A percentile compares a stretch with the other conserved stretches of the same genome.
phyloP scores from a whole-genome alignment of 805 yeast species.

The Wickerhamomyces pijperi region DNA sequence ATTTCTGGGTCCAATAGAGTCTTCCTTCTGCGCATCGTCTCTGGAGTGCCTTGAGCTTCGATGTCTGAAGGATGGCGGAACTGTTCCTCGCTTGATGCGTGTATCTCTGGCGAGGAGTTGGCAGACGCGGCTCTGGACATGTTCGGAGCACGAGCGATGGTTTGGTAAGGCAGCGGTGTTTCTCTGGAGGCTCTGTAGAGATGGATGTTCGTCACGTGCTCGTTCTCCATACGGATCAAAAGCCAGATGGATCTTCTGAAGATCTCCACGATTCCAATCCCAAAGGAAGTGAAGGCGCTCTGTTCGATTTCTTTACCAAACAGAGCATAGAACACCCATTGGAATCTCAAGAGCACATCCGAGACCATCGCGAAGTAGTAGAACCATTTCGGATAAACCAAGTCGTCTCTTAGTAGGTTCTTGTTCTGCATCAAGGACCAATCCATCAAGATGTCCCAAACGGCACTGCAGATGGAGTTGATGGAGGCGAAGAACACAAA shows the following conservation, averaged over 20 bases:
- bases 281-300: slow-evolving; percentile 77
- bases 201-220: slow-evolving; percentile 84
- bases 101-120: not conserved
- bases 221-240: slow-evolving; percentile 89
- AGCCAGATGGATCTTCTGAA: slow-evolving; percentile 83
- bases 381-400: slow-evolving; percentile 47
- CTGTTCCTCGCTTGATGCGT: too few relatives aligned
- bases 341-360: slow-evolving; percentile 71
- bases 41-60: slow-evolving; percentile 3
- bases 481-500: slow-evolving; percentile 66
- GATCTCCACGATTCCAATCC: slow-evolving; percentile 73
- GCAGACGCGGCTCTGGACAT: slow-evolving; percentile 1
- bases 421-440: slow-evolving; percentile 80
- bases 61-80: slow-evolving; percentile 1
- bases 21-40: slow-evolving; percentile 11
- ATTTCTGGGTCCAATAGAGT: slow-evolving; percentile 15
- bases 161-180: slow-evolving; percentile 70
- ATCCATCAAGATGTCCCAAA: slow-evolving; percentile 94
- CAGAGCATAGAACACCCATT: slow-evolving; percentile 84
- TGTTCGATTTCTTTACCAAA: slow-evolving; percentile 73
- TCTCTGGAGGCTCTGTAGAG: slow-evolving; percentile 83
- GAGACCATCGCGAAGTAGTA: slow-evolving; percentile 68
- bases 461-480: slow-evolving; percentile 56
- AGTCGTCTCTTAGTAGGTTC: slow-evolving; percentile 54
- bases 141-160: slow-evolving; percentile 24